Evolutionary conservation across 768 basidiomycete species (phyloP), one percentile per base, ranked within the genome.

Genomic region (Nevesoporus exiguus): DNA sequence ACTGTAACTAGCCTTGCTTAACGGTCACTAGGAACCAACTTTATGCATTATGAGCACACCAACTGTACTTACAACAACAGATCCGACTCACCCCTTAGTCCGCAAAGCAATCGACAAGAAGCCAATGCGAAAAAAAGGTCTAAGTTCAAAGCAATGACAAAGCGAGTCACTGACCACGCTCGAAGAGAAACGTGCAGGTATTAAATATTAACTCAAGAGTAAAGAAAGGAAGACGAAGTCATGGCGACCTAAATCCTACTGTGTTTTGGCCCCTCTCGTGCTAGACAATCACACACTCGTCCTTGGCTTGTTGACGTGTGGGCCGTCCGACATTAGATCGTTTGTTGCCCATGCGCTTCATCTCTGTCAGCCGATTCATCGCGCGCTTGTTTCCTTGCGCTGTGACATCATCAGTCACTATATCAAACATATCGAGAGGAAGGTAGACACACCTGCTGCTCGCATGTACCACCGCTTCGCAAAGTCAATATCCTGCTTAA

Each of bases 381-480:
- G 96, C 96, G 34, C 95, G 86, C 71, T 93, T 95, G 74, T 98
- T 96, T n/a, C 92, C 91, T 82, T 98, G 96, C 4, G 93, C 95
- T 97, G 62, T 2, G 47, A 34, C 47, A 5, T n/a, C 2, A 8
- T 61, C 52, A 52, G 39, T 29, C 42, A 31, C 15, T 17, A 30
- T 39, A 37, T n/a, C 42, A 43, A 42, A 49, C 41, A 46, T 13
- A 41, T 25, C 31, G 39, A 29, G 9, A 39, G 1, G 34, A 40
- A 51, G 19, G 51, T 7, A 29, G 40, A 76, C 88, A 46, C 64
- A 98, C 96, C 95, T 62, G 97, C 97, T 33, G 97, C 95, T 40
- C 97, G 84, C 93, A 98, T 97, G 71, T 99, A 99, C 95, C 96
- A 98, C 61, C 90, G 82, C 73, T 96, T 98, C 19, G 97, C 94